Evolutionary conservation across 257 asterid species (phyloP).

Genomic region (Solanum piurae): DNA sequence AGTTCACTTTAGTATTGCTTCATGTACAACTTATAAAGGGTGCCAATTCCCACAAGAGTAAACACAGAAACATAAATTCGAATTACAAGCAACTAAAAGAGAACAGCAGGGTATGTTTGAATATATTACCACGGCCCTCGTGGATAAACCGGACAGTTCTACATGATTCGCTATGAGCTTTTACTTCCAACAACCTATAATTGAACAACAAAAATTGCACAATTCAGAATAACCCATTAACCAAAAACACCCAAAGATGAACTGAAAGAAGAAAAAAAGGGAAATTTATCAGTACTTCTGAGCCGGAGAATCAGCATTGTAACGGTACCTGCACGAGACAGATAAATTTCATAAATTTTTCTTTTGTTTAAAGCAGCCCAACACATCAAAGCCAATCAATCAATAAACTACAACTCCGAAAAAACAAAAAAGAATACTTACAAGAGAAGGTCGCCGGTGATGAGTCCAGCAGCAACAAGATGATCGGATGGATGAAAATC

Average conservation of each 20-base stretch:
- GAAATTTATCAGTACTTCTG: constrained; percentile 30
- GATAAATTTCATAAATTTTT: background rate
- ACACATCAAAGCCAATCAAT: background rate
- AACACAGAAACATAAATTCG: background rate
- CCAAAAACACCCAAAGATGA: background rate
- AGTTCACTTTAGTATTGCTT: background rate
- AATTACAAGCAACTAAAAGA: background rate
- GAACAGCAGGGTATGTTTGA: background rate
- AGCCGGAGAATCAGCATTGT: constrained; percentile 47
- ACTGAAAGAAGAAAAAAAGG: background rate
- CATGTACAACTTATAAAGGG: background rate
- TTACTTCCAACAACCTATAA: constrained; percentile 54
- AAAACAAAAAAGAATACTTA: constrained; percentile 12
- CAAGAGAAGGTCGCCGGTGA: constrained; percentile 63
- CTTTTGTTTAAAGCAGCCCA: background rate
- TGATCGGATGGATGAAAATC: constrained; percentile 77
- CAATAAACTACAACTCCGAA: background rate
- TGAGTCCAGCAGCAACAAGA: constrained; percentile 73
- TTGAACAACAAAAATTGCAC: background rate
- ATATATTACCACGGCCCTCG: constrained; percentile 63
- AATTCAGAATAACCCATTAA: background rate
- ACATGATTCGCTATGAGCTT: constrained; percentile 82
- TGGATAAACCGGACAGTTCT: constrained; percentile 79
- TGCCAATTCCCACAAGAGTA: background rate
- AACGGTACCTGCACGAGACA: constrained; percentile 41